Base-by-base conservation (phyloP, 2,329 filamentous ascomycete species). In the Arthrobotrys musiformis region DNA sequence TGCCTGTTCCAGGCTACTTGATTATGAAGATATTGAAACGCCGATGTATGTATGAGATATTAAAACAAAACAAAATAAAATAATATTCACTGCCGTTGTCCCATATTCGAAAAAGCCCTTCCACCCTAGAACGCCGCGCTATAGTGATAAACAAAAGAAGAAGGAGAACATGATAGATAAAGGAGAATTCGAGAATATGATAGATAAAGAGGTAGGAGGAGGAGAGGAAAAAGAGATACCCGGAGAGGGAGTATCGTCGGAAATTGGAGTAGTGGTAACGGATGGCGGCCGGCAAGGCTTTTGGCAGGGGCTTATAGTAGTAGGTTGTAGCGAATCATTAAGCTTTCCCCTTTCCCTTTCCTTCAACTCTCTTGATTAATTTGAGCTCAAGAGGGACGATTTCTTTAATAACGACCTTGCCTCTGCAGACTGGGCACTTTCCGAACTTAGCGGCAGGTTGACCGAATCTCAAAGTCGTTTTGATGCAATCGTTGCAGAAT, bases 401-500 rank as follows among this genome's bases (percentile, higher is more conserved):
- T 40, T 81, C 80, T 30, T 80, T 81, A 11, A 81, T 76, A 30
- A 79, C 70, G 13, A 81, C 80, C 40, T 80, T 81, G 22, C 79
- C 78, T 66, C 80, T 78, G 40, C 80, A 81, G 24, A 81, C 79
- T 0, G 80, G 80, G 42, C 80, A 81, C 28, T 79, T 78, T 3
- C 80, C 80, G 42, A 70, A 61, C 6, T 70, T 72, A 15, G 80
- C 80, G 52, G 74, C 70, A 15, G 79, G 74, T 24, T 76, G 73
- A 6, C 78, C 79, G 46, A 79, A 79, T 54, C 80, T 79, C 19
- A 81, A 75, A 1, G 80, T 79, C 4, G 78, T 78, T 40, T 79
- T 79, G 17, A 81, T 72, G 35, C 80, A 81, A 2, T 79, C 69
- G 37, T 81, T 79, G 50, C 80, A 81, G 44, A 81, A 81, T 66